Evolutionary conservation across 2,329 filamentous ascomycete genomes (phyloP), one percentile per base, ranked within the genome.

Genomic region (Cladosporium sp.): DNA sequence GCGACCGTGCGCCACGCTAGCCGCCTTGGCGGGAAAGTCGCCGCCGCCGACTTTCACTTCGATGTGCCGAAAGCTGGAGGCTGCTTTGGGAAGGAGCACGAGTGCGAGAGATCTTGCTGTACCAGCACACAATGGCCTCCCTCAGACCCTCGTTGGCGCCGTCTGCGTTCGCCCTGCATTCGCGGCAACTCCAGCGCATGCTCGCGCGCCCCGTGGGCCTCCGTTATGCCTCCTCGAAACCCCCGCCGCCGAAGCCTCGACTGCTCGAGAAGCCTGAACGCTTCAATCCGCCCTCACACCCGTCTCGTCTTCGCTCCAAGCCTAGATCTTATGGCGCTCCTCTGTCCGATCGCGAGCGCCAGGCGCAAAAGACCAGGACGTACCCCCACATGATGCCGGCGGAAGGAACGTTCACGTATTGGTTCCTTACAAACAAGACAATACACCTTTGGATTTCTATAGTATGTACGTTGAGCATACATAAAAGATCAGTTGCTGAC

Each of bases 371-470:
- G 59, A 80, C 72, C 58, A 86, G 81, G 69, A 76, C 86, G 58
- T 97, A 97, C 68, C 93, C 93, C 1, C 85, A 91, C 62, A 84
- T 95, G 79, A 90, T 95, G 78, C 87, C 92, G 43, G 84, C 90
- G 0, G 77, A 86, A 66, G 89, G 89, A 5, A 88, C 86, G 0
- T 89, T 89, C 70, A 79, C 87, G 72, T 81, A 92, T 70, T 91
- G 86, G 81, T 91, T 97, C 70, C 77, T 95, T 67, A 84, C 88
- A 60, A 92, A 82, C 68, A 80, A 80, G 54, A 73, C 74, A 52
- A 81, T 97, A 53, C 92, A 98, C 70, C 70, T 89, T 28, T 86
- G 81, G 69, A 91, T 98, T 67, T 87, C 88, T 2, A 77, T 96
- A 76, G 89, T 95, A 77, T 54, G 80, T 67, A 28, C 9, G 14